Percentiles rank a stretch among this genome's conserved stretches.
Conservation (phyloP, 2,329 filamentous ascomycete species). For the Calonectria henricotiae region DNA sequence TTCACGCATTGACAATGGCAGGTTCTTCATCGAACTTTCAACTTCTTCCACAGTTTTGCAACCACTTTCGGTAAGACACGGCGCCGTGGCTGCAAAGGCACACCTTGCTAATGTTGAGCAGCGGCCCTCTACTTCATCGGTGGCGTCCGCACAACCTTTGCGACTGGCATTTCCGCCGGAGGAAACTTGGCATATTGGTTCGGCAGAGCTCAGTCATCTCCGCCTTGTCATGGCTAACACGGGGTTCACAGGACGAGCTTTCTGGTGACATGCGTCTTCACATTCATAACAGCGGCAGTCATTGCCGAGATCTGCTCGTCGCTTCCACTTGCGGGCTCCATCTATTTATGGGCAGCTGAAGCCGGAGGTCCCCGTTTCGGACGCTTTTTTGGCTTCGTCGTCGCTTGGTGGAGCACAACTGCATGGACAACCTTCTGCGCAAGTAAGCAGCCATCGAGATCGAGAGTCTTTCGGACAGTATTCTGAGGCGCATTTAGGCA, state of each 20-base stretch:
- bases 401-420: slow-evolving; percentile 77
- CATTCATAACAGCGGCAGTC: slow-evolving; percentile 74
- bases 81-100: slow-evolving; percentile 10
- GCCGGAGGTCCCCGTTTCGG: slow-evolving; percentile 71
- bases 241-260: slow-evolving; percentile 69
- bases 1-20: slow-evolving; percentile 48
- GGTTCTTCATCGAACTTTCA: slow-evolving; percentile 73
- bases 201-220: slow-evolving; percentile 26
- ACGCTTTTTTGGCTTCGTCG: slow-evolving; percentile 73
- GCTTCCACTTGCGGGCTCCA: slow-evolving; percentile 72
- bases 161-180: slow-evolving; percentile 75
- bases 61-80: slow-evolving; percentile 69
- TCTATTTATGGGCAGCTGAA: slow-evolving; percentile 76
- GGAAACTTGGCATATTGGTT: slow-evolving; percentile 75
- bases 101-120: slow-evolving; percentile 48
- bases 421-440: slow-evolving; percentile 75
- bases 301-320: slow-evolving; percentile 75
- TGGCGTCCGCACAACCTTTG: slow-evolving; percentile 74
- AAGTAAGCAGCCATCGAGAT: slow-evolving; percentile 55
- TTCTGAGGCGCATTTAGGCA: slow-evolving; percentile 54
- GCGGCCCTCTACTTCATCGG: slow-evolving; percentile 76
- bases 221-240: not conserved
- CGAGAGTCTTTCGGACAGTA: too few relatives aligned
- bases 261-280: slow-evolving; percentile 73
- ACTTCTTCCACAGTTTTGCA: slow-evolving; percentile 73